Percentiles rank a stretch among this genome's conserved stretches.
Evolutionary conservation across 352 stramenopile species (phyloP).

Genomic region (Globisporangium nodosum): DNA sequence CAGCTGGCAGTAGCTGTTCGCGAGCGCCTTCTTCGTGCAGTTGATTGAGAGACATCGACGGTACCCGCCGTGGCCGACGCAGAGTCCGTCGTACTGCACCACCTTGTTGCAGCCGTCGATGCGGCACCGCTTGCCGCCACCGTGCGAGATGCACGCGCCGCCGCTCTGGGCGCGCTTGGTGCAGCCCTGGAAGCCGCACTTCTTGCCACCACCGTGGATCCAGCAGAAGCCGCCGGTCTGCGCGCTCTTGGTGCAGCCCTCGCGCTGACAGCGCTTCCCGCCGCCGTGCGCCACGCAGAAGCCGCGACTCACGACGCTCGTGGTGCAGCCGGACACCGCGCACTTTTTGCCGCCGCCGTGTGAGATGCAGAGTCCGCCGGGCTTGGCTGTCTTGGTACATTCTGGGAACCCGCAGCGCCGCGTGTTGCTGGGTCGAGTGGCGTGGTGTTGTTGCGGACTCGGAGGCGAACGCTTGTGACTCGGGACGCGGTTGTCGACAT

Average conservation of each 20-base stretch:
- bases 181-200: conserved; percentile 34
- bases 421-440: background rate
- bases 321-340: conserved; percentile 26
- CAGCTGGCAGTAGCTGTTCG: conserved; percentile 28
- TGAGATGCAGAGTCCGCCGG: conserved; percentile 57
- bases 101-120: conserved; percentile 30
- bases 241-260: conserved; percentile 30
- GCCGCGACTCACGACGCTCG: conserved; percentile 35
- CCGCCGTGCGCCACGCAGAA: conserved; percentile 45
- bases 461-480: too few relatives aligned
- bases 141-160: conserved; percentile 38
- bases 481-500: too few relatives aligned
- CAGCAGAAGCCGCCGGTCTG: conserved; percentile 38
- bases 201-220: conserved; percentile 42
- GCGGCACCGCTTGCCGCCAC: conserved; percentile 29
- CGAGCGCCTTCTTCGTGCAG: conserved; percentile 30
- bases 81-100: conserved; percentile 37
- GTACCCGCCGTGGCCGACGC: conserved; percentile 39
- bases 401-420: conserved; percentile 30
- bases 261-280: conserved; percentile 34
- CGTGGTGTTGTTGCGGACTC: background rate
- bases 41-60: conserved; percentile 31
- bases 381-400: conserved; percentile 32
- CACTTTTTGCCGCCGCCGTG: conserved; percentile 62
- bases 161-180: conserved; percentile 34